Base-by-base conservation (phyloP, 306 rosid genomes). In the Trifolium repens region DNA sequence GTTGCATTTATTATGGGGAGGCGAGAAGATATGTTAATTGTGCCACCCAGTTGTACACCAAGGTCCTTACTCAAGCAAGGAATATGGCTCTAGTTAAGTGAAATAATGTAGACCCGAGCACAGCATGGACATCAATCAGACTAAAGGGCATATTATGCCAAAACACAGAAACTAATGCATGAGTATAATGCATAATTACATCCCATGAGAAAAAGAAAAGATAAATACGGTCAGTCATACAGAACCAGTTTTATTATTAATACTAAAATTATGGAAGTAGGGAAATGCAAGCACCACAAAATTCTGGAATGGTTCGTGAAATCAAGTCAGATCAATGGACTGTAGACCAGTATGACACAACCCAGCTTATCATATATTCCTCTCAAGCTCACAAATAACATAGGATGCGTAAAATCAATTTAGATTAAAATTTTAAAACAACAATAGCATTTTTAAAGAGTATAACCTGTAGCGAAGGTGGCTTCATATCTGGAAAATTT, bases 391-490 rank as follows among this genome's bases (percentile, higher is more conserved):
- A 69, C 66, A 61, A 54, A 67, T 72, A 62, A 49, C 12, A 74
- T 0, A 22, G 73, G 64, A 60, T 22, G 63, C 50, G 47, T 37
- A 27, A 68, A 68, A 64, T 78, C 58, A 71, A 27, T 78, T 47
- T 39, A 65, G 54, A 71, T 43, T 34, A 39, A 65, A 75, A 53
- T 60, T 58, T 54, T 61, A 46, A 22, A 67, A 46, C 43, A 60
- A 78, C 17, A 80, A 72, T 74, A 67, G 27, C 50, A 84, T 54
- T 64, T 73, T 75, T 74, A 72, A 53, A 67, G 72, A 81, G 67
- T 67, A 66, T 70, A 81, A 94, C 98, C 98, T 94, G 98, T 47
- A 91, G 91, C 52, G 90, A 85, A 69, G 97, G 96, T 11, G 97
- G 93, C 88, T 87, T 90, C 77, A 90, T 59, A 85, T 94, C 97